These are phyloP conservation scores for Phytophthora melonis DNA, from an alignment of 352 stramenopile genomes.

Conservation along the genomic window DNA sequence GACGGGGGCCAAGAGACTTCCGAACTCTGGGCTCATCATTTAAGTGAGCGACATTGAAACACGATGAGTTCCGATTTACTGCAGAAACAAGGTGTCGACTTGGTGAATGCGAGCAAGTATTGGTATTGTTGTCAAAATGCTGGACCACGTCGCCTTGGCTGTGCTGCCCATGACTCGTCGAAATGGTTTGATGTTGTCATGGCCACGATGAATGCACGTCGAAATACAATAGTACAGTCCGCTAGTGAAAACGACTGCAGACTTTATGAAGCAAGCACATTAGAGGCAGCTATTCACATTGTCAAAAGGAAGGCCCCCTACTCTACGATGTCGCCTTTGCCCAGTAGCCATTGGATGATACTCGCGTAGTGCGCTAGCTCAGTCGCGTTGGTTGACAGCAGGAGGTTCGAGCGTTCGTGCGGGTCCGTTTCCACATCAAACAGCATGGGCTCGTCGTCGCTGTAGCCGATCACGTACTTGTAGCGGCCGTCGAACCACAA, in stretches of 20 bases:
- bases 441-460: constrained; percentile 38
- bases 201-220: no score
- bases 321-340: constrained; percentile 36
- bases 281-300: background rate
- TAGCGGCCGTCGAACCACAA: constrained; percentile 47
- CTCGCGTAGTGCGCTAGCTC: constrained; percentile 29
- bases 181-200: no score
- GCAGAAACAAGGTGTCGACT: background rate
- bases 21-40: background rate
- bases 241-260: no score
- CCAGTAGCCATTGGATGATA: constrained; percentile 42
- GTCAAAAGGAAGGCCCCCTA: constrained; percentile 1
- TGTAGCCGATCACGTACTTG: constrained; percentile 47
- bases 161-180: no score
- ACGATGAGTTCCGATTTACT: background rate
- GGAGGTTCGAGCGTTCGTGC: constrained; percentile 39
- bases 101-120: background rate
- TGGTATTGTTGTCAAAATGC: no score
- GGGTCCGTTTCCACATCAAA: constrained; percentile 44
- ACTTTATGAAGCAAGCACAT: no score
- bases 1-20: background rate
- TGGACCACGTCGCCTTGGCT: no score
- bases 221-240: no score
- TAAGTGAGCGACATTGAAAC: background rate
- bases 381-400: constrained; percentile 29